Evolutionary conservation across 805 yeast genomes (phyloP).

Genomic region (Ogataea nitratoaversa): DNA sequence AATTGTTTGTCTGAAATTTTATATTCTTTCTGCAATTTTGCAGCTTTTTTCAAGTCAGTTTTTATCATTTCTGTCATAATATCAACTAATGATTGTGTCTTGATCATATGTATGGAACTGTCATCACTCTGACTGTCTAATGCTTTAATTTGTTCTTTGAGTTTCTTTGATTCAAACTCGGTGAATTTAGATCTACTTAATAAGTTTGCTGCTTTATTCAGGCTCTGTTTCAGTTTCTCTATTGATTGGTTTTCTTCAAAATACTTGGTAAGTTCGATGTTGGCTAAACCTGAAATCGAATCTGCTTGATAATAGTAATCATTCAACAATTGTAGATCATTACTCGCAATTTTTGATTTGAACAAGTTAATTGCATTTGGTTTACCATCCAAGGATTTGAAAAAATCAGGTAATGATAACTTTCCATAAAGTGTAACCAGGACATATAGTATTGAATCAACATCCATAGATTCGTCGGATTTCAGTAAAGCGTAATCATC

Average conservation of each 20-base stretch:
- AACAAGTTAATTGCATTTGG: constrained; percentile 39
- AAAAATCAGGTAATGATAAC: constrained; percentile 62
- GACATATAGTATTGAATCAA: constrained; percentile 56
- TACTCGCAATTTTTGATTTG: constrained; percentile 28
- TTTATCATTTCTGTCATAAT: constrained; percentile 44
- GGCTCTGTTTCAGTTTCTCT: constrained; percentile 20
- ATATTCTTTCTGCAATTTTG: constrained; percentile 46
- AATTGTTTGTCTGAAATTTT: constrained; percentile 54
- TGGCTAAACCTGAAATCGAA: constrained; percentile 42
- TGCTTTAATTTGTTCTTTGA: constrained; percentile 43
- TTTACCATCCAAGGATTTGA: constrained; percentile 53
- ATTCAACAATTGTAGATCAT: constrained; percentile 37
- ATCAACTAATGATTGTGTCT: constrained; percentile 36
- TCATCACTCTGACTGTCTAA: constrained; percentile 40
- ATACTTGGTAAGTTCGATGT: constrained; percentile 31
- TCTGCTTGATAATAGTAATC: constrained; percentile 68
- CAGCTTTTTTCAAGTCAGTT: constrained; percentile 47
- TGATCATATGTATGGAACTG: neutral
- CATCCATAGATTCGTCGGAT: constrained; percentile 57
- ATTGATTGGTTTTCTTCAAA: constrained; percentile 18
- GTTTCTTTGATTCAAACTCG: constrained; percentile 34
- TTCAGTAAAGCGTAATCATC: constrained; percentile 63
- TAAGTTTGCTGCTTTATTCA: constrained; percentile 26
- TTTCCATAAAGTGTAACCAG: constrained; percentile 51
- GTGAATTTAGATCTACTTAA: constrained; percentile 31